Conservation (phyloP, 169 alveolate species). For the Cryptosporidium viatorum region DNA sequence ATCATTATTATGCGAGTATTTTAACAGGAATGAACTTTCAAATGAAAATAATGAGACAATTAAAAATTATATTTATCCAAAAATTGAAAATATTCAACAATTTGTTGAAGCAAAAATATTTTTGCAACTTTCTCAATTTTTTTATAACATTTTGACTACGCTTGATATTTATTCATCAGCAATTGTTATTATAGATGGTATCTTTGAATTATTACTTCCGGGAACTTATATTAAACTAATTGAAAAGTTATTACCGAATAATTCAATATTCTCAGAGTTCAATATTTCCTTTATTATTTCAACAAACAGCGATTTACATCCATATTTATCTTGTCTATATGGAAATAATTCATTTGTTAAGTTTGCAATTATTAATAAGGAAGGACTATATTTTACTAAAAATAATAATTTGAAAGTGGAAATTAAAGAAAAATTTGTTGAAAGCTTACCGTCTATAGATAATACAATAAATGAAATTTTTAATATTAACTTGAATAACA, state of each 20-base stretch:
- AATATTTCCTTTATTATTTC: conserved; percentile 47
- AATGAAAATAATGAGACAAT: not conserved
- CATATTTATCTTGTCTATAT: conserved; percentile 15
- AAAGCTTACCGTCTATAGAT: not conserved
- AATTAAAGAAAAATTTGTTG: not conserved
- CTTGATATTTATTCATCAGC: not conserved
- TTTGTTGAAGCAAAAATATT: conserved; percentile 49
- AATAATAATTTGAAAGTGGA: not conserved
- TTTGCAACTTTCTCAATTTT: conserved; percentile 47
- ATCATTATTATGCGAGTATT: not conserved
- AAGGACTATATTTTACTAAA: not conserved
- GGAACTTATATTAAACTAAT: conserved; percentile 3
- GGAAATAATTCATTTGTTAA: not conserved
- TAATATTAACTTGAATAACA: not conserved
- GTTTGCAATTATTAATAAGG: not conserved
- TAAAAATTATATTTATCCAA: conserved; percentile 12
- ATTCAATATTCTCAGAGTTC: conserved; percentile 16
- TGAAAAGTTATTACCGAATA: not conserved
- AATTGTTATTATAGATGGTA: conserved; percentile 37
- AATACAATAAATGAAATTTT: conserved; percentile 24
- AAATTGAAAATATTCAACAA: conserved; percentile 14
- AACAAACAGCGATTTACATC: not conserved
- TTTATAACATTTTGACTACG: conserved; percentile 16
- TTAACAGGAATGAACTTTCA: not conserved
- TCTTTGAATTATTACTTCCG: conserved; percentile 35